phyloP scores from a whole-genome alignment of 306 rosid genomes.

The Ochetophila trinervis region DNA sequence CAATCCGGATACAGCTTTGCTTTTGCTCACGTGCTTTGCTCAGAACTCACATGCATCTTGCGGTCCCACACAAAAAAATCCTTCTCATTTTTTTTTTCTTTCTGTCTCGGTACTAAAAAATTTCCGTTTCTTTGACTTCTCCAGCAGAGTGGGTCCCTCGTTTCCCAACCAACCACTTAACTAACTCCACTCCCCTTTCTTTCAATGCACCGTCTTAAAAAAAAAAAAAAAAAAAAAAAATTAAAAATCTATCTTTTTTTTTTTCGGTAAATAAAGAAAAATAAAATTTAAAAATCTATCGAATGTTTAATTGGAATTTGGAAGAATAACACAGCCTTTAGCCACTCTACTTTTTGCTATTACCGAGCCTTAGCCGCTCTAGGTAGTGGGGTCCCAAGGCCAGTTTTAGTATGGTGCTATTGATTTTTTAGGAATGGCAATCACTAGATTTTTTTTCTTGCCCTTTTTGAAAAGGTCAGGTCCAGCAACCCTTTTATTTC shows the following conservation, averaged over 20 bases:
- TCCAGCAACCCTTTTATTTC: neutral
- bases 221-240: too few species aligned
- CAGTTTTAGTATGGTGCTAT: neutral
- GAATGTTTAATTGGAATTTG: too few species aligned
- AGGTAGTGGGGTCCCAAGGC: too few species aligned
- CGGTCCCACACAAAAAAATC: too few species aligned
- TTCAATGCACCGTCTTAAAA: conserved; percentile 25
- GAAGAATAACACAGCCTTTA: neutral
- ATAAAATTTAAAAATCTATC: too few species aligned
- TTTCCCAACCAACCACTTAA: conserved; percentile 5
- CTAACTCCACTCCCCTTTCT: conserved; percentile 15
- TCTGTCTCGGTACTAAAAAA: neutral
- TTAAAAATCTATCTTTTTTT: too few species aligned
- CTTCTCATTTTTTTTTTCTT: neutral
- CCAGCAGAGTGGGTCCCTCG: conserved; percentile 18
- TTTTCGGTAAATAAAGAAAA: too few species aligned
- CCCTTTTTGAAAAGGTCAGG: neutral
- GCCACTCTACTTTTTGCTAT: neutral
- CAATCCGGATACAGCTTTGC: conserved; percentile 19
- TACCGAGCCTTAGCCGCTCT: too few species aligned
- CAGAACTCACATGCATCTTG: neutral
- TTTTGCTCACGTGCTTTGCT: conserved; percentile 30
- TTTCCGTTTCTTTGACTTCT: neutral
- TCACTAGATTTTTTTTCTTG: neutral
- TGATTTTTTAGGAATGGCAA: too few species aligned